A percentile compares a stretch with the other conserved stretches of the same genome.
These are phyloP conservation scores for Halophytophthora batemanensis DNA, from an alignment of 352 stramenopile genomes.

Conservation along the genomic window DNA sequence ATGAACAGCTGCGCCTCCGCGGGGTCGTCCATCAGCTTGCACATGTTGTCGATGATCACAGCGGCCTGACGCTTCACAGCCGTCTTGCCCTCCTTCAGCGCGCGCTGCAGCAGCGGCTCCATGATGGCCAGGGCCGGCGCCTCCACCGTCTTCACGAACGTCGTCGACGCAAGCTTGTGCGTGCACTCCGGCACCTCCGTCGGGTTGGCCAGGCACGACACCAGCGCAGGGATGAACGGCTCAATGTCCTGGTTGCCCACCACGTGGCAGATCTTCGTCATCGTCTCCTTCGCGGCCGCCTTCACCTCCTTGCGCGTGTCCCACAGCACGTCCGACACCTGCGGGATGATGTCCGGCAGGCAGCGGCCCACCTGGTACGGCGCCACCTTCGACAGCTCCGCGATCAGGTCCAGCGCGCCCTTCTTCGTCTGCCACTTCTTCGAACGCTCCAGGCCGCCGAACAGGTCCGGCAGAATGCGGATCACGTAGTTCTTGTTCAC, in stretches of 20 bases:
- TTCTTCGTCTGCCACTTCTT: slow-evolving; percentile 98
- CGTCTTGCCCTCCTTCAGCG: slow-evolving; percentile 94
- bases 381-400: slow-evolving; percentile 88
- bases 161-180: slow-evolving; percentile 98
- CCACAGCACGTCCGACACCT: slow-evolving; percentile 98
- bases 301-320: slow-evolving; percentile 99
- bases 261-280: slow-evolving; percentile 94
- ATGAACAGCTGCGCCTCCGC: slow-evolving; percentile 97
- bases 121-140: slow-evolving; percentile 96
- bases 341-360: slow-evolving; percentile 96
- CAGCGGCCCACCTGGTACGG: slow-evolving; percentile 94
- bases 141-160: slow-evolving; percentile 98
- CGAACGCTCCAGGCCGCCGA: slow-evolving; percentile 80
- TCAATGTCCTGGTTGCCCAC: slow-evolving; percentile 99
- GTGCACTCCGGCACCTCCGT: slow-evolving; percentile 98
- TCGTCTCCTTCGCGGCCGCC: slow-evolving; percentile 91
- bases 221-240: slow-evolving; percentile 97
- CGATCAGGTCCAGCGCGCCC: slow-evolving; percentile 93
- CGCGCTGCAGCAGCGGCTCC: slow-evolving; percentile 95
- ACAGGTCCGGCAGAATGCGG: slow-evolving; percentile 89
- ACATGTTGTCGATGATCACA: slow-evolving; percentile 99
- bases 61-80: slow-evolving; percentile 96
- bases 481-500: slow-evolving; percentile 88
- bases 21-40: slow-evolving; percentile 98
- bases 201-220: slow-evolving; percentile 96